These are phyloP conservation scores for Physcomitrium patens DNA, from an alignment of 225 moss, liverwort and hornwort species.

Conservation along the genomic window DNA sequence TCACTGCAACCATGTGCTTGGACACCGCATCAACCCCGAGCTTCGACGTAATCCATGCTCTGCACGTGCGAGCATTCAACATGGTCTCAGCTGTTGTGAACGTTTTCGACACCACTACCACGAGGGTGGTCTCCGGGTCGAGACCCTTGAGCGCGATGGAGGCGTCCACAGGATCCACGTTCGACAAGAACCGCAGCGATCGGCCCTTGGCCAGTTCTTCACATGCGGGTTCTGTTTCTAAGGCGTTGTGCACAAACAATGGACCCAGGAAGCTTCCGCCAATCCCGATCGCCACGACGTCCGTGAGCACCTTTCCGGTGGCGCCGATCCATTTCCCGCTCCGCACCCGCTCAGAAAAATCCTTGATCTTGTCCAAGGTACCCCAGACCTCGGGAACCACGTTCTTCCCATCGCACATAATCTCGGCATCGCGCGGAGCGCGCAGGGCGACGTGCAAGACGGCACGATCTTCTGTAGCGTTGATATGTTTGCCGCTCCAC, in stretches of 20 bases:
- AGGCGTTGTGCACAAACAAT: slow-evolving; percentile 80
- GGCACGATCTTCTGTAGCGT: slow-evolving; percentile 83
- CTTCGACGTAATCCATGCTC: slow-evolving; percentile 89
- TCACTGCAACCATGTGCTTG: slow-evolving; percentile 94
- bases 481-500: slow-evolving; percentile 86
- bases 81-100: slow-evolving; percentile 98
- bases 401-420: slow-evolving; percentile 74
- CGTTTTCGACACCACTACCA: slow-evolving; percentile 94
- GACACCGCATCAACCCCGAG: slow-evolving; percentile 77
- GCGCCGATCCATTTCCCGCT: slow-evolving; percentile 85
- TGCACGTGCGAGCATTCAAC: slow-evolving; percentile 90
- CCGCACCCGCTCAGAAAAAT: slow-evolving; percentile 78
- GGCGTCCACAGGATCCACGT: slow-evolving; percentile 96
- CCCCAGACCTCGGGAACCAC: slow-evolving; percentile 95
- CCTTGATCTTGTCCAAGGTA: slow-evolving; percentile 81
- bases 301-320: slow-evolving; percentile 84
- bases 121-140: slow-evolving; percentile 80
- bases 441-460: slow-evolving; percentile 93
- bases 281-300: slow-evolving; percentile 95
- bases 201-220: slow-evolving; percentile 70
- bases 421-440: slow-evolving; percentile 69
- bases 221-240: slow-evolving; percentile 73
- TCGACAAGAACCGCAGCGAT: slow-evolving; percentile 84
- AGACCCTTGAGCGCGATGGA: slow-evolving; percentile 76
- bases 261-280: slow-evolving; percentile 96